Base-by-base conservation (phyloP, 345 rosid species). In the Pseudoturritis turrita region DNA sequence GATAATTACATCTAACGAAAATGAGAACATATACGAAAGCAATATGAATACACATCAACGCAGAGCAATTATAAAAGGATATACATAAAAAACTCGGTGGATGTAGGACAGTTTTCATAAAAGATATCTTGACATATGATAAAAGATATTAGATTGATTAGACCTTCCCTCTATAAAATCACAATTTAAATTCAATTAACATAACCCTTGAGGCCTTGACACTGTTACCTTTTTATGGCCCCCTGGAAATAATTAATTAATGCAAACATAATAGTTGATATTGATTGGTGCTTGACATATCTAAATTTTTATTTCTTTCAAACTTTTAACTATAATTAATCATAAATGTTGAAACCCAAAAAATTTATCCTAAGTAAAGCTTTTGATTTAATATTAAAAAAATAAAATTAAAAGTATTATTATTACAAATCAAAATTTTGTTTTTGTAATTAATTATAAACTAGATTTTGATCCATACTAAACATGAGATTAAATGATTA, bases 121-220 rank as follows among this genome's bases (percentile, higher is more conserved):
- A 60, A 72, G 70, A 63, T 54, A 23, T 36, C n/a, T 58, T 37
- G 75, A 50, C 60, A 60, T 22, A n/a, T 58, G 40, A 12, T 25
- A n/a, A 35, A 58, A 47, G 41, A 13, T 33, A 10, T 29, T 39
- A 26, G 23, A 62, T 71, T 65, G 72, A 73, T 73, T 46, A 56
- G 72, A 74, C 52, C 51, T 17, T 60, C 35, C 7, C 62, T 62
- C 44, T 51, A 9, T 46, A 47, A 46, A 13, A 63, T 44, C 47
- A 55, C 40, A 46, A 55, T 64, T 35, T 22, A 4, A 40, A 54
- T 63, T 22, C 46, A 62, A 26, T 71, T 62, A 64, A 33, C 58
- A 73, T 65, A 65, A 66, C 47, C 47, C 46, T 31, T 35, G 41
- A 62, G 59, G 37, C 35, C 46, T 47, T 55, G 23, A 25, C 6